Evolutionary conservation across 345 rosid species (phyloP), one percentile per base, ranked within the genome.

Genomic region (Brassica juncea): DNA sequence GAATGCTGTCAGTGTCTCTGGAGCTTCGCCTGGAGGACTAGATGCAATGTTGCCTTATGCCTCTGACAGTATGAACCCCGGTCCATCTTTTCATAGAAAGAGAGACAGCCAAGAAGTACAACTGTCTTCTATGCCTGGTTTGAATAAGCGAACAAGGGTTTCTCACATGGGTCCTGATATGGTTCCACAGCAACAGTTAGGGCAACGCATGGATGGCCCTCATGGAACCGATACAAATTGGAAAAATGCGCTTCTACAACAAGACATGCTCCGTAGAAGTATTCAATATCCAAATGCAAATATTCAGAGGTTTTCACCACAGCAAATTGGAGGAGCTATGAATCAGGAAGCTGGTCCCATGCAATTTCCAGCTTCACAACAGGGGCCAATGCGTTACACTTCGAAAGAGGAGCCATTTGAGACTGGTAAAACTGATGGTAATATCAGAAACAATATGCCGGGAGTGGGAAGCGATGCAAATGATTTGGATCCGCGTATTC

Each of bases 401-500:
- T 82, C 89, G 25, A 89, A 91, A 85, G 93, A 91, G 80, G 98
- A 90, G 74, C 98, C 88, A 57, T 83, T 87, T 72, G 99, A 93
- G 75, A 74, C 85, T 0, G 91, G 87, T 79, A 89, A 88, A 79
- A 66, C 86, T 83, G 93, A 88, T 69, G 85, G 88, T 59, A 60
- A 85, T 54, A 89, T 72, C 78, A 89, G 86, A 83, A 87, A 66
- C 82, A 88, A 85, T 77, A 73, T 86, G 77, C 88, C 77, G 49
- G 77, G 84, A 63, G 75, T 81, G 70, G 94, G 88, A 73, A 79
- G 77, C 49, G 98, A 91, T 71, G 76, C 81, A 72, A 89, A 83
- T 78, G 91, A 82, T 78, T 73, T 87, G 76, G 97, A 92, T 68
- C 80, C 84, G 42, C 90, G 92, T 67, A 77, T 79, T 19, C 97